phyloP scores from a whole-genome alignment of 768 basidiomycete genomes.

The Tulasnella sp. region DNA sequence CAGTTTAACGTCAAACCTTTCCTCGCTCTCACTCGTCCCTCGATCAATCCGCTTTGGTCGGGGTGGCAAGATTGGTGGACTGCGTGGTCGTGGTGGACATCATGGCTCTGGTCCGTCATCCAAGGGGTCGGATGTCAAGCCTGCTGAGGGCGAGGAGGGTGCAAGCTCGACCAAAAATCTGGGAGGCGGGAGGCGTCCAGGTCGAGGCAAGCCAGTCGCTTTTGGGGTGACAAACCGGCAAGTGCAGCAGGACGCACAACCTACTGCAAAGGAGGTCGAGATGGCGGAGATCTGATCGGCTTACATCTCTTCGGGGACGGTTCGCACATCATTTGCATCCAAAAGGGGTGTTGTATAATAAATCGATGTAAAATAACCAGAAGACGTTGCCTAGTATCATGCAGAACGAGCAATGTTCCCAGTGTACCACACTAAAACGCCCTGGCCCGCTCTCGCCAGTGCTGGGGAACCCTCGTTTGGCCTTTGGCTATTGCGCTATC shows the following conservation, averaged over 20 bases:
- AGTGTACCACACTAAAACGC: too few relatives aligned
- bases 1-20: constrained; percentile 49
- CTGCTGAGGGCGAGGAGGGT: not conserved
- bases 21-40: constrained; percentile 59
- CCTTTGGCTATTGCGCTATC: too few relatives aligned
- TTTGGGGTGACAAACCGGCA: not conserved
- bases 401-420: too few relatives aligned
- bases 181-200: not conserved
- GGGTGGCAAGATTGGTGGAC: constrained; percentile 58
- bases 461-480: too few relatives aligned
- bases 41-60: constrained; percentile 68
- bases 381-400: not conserved
- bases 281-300: not conserved
- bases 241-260: not conserved
- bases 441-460: too few relatives aligned
- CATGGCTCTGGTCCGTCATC: not conserved
- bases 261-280: not conserved
- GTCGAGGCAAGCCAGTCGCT: not conserved
- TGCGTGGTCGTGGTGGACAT: constrained; percentile 35
- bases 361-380: not conserved
- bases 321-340: not conserved
- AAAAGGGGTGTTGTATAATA: not conserved
- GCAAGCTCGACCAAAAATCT: not conserved
- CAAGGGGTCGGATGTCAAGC: not conserved
- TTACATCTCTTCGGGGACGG: not conserved